phyloP scores from a whole-genome alignment of 805 yeast species.

The Barnettozyma populi region DNA sequence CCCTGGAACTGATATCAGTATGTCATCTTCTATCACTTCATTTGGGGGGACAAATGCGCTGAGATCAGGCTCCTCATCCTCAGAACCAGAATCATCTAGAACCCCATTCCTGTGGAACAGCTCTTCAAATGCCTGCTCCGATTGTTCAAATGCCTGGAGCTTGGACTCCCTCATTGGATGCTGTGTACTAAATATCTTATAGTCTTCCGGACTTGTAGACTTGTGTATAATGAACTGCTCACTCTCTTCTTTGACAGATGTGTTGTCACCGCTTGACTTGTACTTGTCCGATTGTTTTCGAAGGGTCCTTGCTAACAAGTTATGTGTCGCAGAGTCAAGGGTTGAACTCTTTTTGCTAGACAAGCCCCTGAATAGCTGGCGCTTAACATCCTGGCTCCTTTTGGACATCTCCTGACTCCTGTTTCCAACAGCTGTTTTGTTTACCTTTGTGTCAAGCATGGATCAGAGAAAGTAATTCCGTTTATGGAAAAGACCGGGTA shows the following conservation, averaged over 20 bases:
- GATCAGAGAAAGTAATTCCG: not conserved
- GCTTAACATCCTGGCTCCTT: conserved; percentile 17
- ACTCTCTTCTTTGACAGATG: not conserved
- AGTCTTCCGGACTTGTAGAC: conserved; percentile 23
- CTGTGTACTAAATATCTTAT: conserved; percentile 16
- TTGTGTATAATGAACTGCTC: conserved; percentile 24
- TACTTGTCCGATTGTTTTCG: conserved; percentile 24
- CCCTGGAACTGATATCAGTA: conserved; percentile 24
- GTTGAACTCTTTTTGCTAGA: conserved; percentile 7
- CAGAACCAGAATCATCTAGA: conserved; percentile 23
- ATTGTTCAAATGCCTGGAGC: conserved; percentile 19
- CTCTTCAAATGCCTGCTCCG: conserved; percentile 23
- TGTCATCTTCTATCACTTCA: conserved; percentile 18
- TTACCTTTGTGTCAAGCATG: not conserved
- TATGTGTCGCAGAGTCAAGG: conserved; percentile 17
- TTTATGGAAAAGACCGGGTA: not conserved
- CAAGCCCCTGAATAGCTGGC: conserved; percentile 23
- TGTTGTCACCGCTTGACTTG: conserved; percentile 6
- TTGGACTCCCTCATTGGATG: conserved; percentile 24
- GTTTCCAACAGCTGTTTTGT: not conserved
- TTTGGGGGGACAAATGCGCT: conserved; percentile 17
- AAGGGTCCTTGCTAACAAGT: conserved; percentile 23
- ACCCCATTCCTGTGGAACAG: conserved; percentile 17
- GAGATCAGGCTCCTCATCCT: conserved; percentile 25
- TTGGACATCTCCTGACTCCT: conserved; percentile 9